These are phyloP conservation scores for Mortierella antarctica DNA, from an alignment of 192 early-diverging fungal species.

Conservation along the genomic window DNA sequence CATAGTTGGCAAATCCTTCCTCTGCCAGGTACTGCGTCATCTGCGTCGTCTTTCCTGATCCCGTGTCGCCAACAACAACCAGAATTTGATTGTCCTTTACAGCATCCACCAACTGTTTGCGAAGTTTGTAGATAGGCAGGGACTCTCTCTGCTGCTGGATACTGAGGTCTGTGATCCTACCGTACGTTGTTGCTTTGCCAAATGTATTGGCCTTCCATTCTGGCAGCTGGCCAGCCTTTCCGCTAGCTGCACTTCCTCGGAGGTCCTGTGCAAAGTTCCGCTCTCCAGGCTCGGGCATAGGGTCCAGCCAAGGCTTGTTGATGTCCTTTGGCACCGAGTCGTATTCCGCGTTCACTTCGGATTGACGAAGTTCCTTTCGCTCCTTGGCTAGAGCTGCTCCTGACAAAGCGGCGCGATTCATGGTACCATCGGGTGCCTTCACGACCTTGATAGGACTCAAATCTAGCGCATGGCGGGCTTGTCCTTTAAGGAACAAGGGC, in stretches of 20 bases:
- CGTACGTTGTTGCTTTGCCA: conserved; percentile 90
- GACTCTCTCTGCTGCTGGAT: conserved; percentile 88
- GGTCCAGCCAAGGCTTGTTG: conserved; percentile 92
- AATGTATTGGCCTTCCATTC: conserved; percentile 92
- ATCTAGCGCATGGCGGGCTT: conserved; percentile 84
- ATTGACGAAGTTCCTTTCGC: conserved; percentile 87
- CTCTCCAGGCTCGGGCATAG: conserved; percentile 90
- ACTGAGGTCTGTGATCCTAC: conserved; percentile 85
- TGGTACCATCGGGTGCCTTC: conserved; percentile 95
- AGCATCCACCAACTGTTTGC: conserved; percentile 82
- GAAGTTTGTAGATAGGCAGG: conserved; percentile 88
- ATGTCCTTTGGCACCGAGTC: conserved; percentile 89
- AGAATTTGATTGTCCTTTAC: conserved; percentile 80
- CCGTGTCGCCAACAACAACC: conserved; percentile 96
- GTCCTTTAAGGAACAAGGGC: conserved; percentile 94
- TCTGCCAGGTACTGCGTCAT: conserved; percentile 99
- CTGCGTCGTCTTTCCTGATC: conserved; percentile 98
- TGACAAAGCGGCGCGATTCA: conserved; percentile 95
- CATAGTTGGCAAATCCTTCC: conserved; percentile 86
- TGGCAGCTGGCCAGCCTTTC: conserved; percentile 76
- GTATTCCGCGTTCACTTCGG: conserved; percentile 79
- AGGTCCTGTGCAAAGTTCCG: conserved; percentile 95
- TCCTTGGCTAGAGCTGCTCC: conserved; percentile 95
- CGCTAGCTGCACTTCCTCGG: conserved; percentile 73
- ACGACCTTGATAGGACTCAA: conserved; percentile 97